phyloP scores from a whole-genome alignment of 2,329 filamentous ascomycete genomes.

The Helotiales sp. region DNA sequence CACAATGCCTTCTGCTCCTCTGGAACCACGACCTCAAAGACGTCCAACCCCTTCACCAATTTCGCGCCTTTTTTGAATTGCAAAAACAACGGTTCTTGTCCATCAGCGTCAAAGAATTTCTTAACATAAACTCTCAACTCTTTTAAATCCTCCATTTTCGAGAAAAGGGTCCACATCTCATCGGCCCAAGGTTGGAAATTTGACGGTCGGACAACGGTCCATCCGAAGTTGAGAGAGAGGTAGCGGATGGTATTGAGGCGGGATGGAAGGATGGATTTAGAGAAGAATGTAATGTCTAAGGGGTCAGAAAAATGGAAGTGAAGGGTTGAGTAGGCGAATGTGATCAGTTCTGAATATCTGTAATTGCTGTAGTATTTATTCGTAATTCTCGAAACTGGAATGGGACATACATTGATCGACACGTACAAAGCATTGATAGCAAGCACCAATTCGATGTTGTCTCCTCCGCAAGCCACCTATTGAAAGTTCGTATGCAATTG shows the following conservation, averaged over 20 bases:
- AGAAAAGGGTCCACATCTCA: neutral
- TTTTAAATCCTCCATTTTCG: neutral
- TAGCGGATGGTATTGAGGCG: neutral
- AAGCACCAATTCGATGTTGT: neutral
- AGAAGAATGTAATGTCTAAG: neutral
- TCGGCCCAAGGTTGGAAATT: neutral
- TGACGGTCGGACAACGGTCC: neutral
- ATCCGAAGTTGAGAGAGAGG: neutral
- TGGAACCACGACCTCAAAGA: neutral
- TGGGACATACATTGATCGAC: neutral
- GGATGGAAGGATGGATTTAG: neutral
- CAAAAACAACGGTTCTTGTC: neutral
- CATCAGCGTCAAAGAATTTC: neutral
- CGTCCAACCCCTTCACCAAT: neutral
- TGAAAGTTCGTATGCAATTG: neutral
- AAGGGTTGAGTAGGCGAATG: neutral
- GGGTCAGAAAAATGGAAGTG: neutral
- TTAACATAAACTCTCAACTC: neutral
- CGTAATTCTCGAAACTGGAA: neutral
- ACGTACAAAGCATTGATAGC: neutral
- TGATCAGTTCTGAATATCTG: neutral
- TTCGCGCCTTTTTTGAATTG: neutral
- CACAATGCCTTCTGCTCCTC: neutral
- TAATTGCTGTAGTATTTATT: neutral
- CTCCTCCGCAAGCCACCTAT: neutral